These are phyloP conservation scores for Prunus mira DNA, from an alignment of 306 rosid species.

Conservation along the genomic window DNA sequence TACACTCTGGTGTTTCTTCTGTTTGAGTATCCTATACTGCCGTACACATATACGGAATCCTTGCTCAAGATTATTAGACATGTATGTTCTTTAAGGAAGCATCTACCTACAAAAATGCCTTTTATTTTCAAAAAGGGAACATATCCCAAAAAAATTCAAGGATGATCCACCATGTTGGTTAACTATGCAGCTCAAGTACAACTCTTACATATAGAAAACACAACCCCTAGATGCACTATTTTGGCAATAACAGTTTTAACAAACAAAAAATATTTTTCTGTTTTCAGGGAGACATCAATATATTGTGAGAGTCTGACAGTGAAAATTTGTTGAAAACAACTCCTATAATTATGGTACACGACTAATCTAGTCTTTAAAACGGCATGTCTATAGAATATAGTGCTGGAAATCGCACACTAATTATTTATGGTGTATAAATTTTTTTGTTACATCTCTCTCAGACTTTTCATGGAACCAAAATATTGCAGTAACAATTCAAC, in stretches of 20 bases:
- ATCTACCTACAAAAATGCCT: not conserved
- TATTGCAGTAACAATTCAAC: constrained; percentile 14
- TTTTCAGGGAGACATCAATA: not conserved
- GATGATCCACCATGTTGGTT: too few relatives aligned
- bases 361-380: not conserved
- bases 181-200: too few relatives aligned
- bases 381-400: not conserved
- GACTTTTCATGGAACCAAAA: not conserved
- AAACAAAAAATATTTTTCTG: not conserved
- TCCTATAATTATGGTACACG: not conserved
- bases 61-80: not conserved
- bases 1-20: not conserved
- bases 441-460: not conserved
- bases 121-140: too few relatives aligned
- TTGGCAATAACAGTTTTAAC: not conserved
- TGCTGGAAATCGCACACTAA: not conserved
- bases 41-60: not conserved
- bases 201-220: not conserved
- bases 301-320: not conserved
- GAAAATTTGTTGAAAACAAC: not conserved
- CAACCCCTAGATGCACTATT: not conserved
- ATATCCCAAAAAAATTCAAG: too few relatives aligned
- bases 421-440: constrained; percentile 11
- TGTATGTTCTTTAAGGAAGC: not conserved
- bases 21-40: not conserved